Evolutionary conservation across 495 filamentous ascomycete genomes (phyloP), one percentile per base, ranked within the genome.

Genomic region (Tuber umbilicatum): DNA sequence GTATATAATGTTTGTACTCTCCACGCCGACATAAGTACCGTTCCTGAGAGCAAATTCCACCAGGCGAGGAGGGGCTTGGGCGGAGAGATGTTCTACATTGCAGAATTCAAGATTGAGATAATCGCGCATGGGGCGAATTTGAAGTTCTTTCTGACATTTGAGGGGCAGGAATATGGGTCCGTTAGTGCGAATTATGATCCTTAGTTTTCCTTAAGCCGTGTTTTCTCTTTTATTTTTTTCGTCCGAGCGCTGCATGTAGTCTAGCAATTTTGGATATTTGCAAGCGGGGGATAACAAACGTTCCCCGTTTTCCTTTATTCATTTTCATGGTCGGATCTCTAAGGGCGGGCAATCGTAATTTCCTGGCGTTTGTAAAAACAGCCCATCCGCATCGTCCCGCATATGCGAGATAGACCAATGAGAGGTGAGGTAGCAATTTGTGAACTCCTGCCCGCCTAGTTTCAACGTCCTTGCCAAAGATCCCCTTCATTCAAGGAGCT

Each of bases 1-100:
- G 73, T 69, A 5, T 71, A 60, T n/a, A 43, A 73, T 39, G 17
- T 72, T n/a, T 79, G 76, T n/a, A 79, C 50, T 35, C 72, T 79
- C 10, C 42, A 27, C 19, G 77, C 72, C 4, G 64, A 77, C 39
- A 21, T 77, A 23, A 69, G 73, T 35, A 74, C 19, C 27, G 73
- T 79, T 14, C 77, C 77, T 0, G 78, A 23, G 37, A 17, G 19
- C n/a, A 79, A 78, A 19, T 60, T 60, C 50, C 50, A 31, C 50
- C 50, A 60, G n/a, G 50, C 50, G 12, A 60, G 50, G n/a, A 27
- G 50, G n/a, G 50, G 50, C 10, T 14, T 60, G 10, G n/a, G 50
- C 50, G 50, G 50, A 16, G 50, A 60, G 10, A 60, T 60, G 50
- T 60, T 60, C 50, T 60, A 60, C 50, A 60, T 60, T 31, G 50